phyloP scores from a whole-genome alignment of 208 protist species.

The Wallacemonas collosoma region DNA sequence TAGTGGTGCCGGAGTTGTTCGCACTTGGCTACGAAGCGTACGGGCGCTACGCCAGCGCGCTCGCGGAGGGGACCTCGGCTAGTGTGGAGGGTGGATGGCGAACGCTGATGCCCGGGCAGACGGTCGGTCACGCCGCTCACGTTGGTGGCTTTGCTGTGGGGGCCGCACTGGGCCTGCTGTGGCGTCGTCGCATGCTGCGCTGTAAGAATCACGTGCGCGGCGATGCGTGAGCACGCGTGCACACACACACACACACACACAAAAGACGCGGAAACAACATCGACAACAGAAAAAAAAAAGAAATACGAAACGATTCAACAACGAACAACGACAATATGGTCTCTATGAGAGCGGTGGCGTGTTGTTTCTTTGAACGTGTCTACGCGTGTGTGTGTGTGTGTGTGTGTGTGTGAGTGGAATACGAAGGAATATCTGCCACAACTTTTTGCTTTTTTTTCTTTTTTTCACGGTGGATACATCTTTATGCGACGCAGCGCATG shows the following conservation, averaged over 20 bases:
- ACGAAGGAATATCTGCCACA: too few species aligned
- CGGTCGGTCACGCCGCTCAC: conserved; percentile 66
- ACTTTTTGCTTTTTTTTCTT: too few species aligned
- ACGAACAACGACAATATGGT: too few species aligned
- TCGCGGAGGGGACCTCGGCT: not conserved
- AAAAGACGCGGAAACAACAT: not conserved
- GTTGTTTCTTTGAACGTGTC: too few species aligned
- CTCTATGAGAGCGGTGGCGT: too few species aligned
- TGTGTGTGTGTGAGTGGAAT: too few species aligned
- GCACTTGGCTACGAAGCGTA: conserved; percentile 25
- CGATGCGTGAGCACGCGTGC: not conserved
- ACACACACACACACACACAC: not conserved
- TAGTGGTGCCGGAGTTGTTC: conserved; percentile 41
- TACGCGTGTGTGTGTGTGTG: too few species aligned
- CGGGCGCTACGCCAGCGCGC: conserved; percentile 13
- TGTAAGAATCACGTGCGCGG: conserved; percentile 5
- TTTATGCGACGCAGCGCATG: too few species aligned
- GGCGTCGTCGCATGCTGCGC: conserved; percentile 27
- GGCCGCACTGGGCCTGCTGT: conserved; percentile 35
- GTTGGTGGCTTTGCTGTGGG: conserved; percentile 62
- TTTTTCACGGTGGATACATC: too few species aligned
- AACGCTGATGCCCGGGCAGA: conserved; percentile 41
- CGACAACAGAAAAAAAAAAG: not conserved
- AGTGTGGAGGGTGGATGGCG: conserved; percentile 17
- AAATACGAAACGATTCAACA: not conserved